Evolutionary conservation across 2,329 filamentous ascomycete genomes (phyloP), one percentile per base, ranked within the genome.

Genomic region (Calonectria leucothoes): DNA sequence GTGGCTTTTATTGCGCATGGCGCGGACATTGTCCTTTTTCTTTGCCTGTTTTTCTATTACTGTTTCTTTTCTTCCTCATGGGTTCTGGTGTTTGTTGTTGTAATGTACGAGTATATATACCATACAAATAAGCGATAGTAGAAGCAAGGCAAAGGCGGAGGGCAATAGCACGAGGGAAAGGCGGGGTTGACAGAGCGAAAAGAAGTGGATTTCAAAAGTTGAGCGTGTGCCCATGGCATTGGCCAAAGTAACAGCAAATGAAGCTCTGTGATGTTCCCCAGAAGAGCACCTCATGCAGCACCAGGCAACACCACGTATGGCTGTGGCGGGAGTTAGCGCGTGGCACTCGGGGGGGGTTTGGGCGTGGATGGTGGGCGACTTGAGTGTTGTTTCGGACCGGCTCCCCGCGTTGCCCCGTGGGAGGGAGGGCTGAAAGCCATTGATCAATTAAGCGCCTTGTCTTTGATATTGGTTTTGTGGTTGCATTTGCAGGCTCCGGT

Each of bases 71-170:
- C 29, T 69, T 31, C 23, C 39, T 70, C 25, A 33, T 55, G 61
- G 48, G 48, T 72, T 63, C 23, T 39, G 66, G 55, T 72, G 59
- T 71, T 59, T 27, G n/a, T 52, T 66, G 64, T 20, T 52, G 48
- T 67, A 70, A 55, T 73, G 72, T 74, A 74, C 68, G 72, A 74
- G 63, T 73, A 73, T 71, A 74, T 74, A 74, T 74, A 74, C 68
- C 72, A 74, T 66, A 68, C 57, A 67, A 51, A 71, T 64, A 45
- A n/a, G 69, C 31, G 64, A 64, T 39, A 42, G 45, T 51, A 66
- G 57, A 42, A n/a, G 25, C 33, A 20, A 23, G 31, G 66, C 35
- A 59, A 23, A 29, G 42, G n/a, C 14, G 49, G 49, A 27, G 27
- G 42, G 39, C 29, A 23, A 31, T 35, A 25, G 66, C 29, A 25